Conservation (phyloP, 371 early-diverging fungal genomes). For the Mucor indicus region DNA sequence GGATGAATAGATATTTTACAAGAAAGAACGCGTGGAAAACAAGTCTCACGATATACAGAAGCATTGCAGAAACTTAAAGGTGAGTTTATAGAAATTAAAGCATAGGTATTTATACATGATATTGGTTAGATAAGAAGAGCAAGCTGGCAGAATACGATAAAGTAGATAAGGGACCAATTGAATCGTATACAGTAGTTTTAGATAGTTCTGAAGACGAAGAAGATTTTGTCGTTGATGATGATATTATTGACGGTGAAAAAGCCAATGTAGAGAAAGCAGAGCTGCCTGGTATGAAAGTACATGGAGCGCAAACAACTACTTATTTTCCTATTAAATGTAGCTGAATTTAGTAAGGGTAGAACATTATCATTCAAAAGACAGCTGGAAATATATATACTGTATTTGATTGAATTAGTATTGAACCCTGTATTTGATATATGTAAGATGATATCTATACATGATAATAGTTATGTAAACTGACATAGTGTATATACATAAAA, state of each 20-base stretch:
- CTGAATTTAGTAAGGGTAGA: conserved; percentile 16
- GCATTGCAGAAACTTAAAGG: conserved; percentile 17
- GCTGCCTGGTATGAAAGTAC: conserved; percentile 5
- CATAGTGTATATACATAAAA: too few relatives aligned
- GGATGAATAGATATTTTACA: conserved; percentile 14
- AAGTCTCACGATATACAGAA: conserved; percentile 10
- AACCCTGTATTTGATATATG: conserved; percentile 4
- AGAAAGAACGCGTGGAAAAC: conserved; percentile 15
- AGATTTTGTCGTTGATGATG: conserved; percentile 22
- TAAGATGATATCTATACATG: too few relatives aligned
- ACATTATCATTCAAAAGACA: conserved; percentile 11
- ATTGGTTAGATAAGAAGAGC: conserved; percentile 10
- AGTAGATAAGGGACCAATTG: conserved; percentile 16
- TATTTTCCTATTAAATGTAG: conserved; percentile 3
- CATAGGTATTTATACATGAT: neutral
- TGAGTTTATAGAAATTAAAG: neutral
- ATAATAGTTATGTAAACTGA: too few relatives aligned
- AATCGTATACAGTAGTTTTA: neutral
- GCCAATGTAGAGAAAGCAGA: neutral
- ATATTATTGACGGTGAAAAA: conserved; percentile 19
- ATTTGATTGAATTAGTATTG: conserved; percentile 5
- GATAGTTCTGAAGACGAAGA: conserved; percentile 3
- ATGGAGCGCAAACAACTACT: conserved; percentile 7
- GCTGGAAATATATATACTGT: conserved; percentile 15
- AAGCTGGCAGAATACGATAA: neutral